These are phyloP conservation scores for Ambrosiella xylebori DNA, from an alignment of 2,329 filamentous ascomycete genomes.

Conservation along the genomic window DNA sequence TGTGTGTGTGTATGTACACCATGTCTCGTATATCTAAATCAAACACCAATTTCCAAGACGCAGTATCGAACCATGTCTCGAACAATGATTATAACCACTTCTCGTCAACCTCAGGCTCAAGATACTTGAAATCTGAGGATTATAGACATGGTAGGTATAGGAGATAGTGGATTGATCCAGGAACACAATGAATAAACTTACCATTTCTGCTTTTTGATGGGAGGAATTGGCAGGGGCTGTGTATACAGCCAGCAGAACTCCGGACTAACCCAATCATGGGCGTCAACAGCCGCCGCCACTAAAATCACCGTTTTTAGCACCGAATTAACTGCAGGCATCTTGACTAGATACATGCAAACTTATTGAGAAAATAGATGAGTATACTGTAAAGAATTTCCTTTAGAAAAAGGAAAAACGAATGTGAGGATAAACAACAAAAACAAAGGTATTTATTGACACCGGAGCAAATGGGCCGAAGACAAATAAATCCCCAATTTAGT, in stretches of 20 bases:
- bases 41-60: neutral
- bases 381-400: neutral
- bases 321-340: conserved; percentile 6
- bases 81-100: too few relatives aligned
- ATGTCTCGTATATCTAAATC: neutral
- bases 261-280: conserved; percentile 13
- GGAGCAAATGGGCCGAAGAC: neutral
- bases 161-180: too few relatives aligned
- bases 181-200: conserved; percentile 13
- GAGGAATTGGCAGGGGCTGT: conserved; percentile 26
- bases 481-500: neutral
- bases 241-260: conserved; percentile 12
- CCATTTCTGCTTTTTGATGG: conserved; percentile 25
- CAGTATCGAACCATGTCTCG: too few relatives aligned
- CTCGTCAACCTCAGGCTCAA: too few relatives aligned
- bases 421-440: neutral
- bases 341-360: neutral
- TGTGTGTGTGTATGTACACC: neutral
- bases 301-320: conserved; percentile 4
- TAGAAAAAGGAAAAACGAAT: neutral
- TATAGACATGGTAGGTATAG: too few relatives aligned
- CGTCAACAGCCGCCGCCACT: conserved; percentile 2
- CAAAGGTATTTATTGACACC: neutral
- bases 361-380: neutral
- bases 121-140: too few relatives aligned